Base-by-base conservation (phyloP, 176 grass and related monocot species). In the Musa itinerans region DNA sequence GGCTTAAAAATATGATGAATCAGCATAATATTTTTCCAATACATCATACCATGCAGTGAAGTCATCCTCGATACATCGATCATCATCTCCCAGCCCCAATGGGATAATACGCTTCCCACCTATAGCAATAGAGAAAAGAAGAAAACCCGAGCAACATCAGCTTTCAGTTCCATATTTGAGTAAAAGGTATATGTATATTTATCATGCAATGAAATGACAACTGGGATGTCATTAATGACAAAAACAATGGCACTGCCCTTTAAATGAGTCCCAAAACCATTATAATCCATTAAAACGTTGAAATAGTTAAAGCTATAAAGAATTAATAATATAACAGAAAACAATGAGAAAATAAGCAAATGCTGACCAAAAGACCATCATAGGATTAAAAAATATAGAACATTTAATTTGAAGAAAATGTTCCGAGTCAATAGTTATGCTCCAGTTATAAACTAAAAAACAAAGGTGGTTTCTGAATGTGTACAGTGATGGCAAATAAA, bases 31-130 rank as follows among this genome's bases (percentile, higher is more conserved):
- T 23, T 68, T 68, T 50, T 8, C 2, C 50, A 63, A 64, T 79
- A 66, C 11, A 34, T 54, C 64, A 63, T 90, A 96, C 93, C 93
- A 96, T 85, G 93, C 87, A 65, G 87, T 83, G 79, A 96, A 96
- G 68, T 92, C 89, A 78, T 96, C 93, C 76, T 96, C 93, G 56
- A 96, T 92, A 78, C 90, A 96, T 76, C 90, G 89, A 69, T 96
- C 93, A 75, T 96, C 93, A 12, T 96, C 93, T 79, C 93, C 93
- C 27, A 96, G 83, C 52, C 89, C 93, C 63, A 96, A 79, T 1
- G 93, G 87, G 69, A 88, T 59, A 81, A 96, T 74, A 23, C 93
- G 87, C 22, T 90, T 92, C 68, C 81, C 93, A 88, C 93, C 93
- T 96, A 69, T 73, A 69, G 65, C n/a, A 26, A 8, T 13, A 22